Evolutionary conservation across 176 grass and related monocot species (phyloP).

Genomic region (Areca catechu): DNA sequence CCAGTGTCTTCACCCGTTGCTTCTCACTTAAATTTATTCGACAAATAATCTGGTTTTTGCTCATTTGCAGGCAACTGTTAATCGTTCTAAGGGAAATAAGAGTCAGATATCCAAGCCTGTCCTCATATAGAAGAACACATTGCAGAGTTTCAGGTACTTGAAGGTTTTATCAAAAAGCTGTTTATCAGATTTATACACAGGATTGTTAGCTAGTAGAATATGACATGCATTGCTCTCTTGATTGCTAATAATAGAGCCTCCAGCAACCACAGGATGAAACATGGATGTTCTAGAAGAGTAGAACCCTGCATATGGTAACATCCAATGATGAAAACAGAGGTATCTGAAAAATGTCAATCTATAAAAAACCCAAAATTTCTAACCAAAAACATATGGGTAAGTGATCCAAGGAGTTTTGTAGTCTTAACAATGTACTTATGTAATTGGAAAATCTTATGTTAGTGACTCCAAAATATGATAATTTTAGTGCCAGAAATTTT

Average conservation of each 20-base stretch:
- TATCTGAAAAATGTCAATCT: constrained; percentile 13
- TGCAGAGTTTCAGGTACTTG: constrained; percentile 77
- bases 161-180: neutral
- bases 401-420: no score
- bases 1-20: neutral
- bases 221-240: neutral
- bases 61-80: constrained; percentile 69
- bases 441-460: no score
- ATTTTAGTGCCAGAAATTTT: no score
- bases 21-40: neutral
- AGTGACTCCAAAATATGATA: no score
- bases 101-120: constrained; percentile 74
- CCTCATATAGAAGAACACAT: constrained; percentile 82
- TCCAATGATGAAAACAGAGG: constrained; percentile 45
- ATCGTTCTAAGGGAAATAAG: constrained; percentile 92
- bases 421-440: no score
- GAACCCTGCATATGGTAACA: constrained; percentile 89
- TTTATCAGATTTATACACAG: neutral
- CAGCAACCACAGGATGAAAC: constrained; percentile 45
- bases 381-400: neutral
- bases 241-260: neutral
- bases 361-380: neutral
- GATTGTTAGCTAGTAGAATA: no score
- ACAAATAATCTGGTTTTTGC: constrained; percentile 6
- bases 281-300: constrained; percentile 94